phyloP scores from a whole-genome alignment of 306 rosid genomes.

The Medicago ruthenica region DNA sequence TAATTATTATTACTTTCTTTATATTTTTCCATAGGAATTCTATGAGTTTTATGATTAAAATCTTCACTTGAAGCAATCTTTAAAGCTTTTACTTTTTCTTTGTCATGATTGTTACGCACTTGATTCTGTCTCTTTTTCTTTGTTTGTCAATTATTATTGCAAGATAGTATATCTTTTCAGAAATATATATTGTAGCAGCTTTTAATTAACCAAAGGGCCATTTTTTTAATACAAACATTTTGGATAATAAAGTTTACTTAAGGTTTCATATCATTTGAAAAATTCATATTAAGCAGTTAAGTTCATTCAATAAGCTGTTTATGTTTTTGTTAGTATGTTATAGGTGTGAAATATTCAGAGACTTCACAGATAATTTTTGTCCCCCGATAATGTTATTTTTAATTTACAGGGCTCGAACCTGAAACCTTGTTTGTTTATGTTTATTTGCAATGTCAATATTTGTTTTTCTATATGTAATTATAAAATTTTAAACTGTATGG shows the following conservation, averaged over 20 bases:
- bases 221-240: background rate
- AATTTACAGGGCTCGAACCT: background rate
- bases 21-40: background rate
- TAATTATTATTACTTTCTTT: background rate
- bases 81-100: conserved; percentile 49
- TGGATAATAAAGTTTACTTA: background rate
- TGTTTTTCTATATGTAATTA: background rate
- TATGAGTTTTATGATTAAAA: background rate
- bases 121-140: conserved; percentile 43
- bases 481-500: background rate
- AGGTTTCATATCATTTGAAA: background rate
- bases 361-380: background rate
- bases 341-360: background rate
- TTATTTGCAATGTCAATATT: background rate
- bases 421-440: background rate
- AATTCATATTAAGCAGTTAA: conserved; percentile 1
- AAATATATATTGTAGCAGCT: conserved; percentile 43
- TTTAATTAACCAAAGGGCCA: conserved; percentile 41
- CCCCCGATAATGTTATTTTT: background rate
- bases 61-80: conserved; percentile 31
- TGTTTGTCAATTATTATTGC: conserved; percentile 8
- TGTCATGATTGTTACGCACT: conserved; percentile 31
- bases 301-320: background rate
- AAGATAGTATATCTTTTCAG: conserved; percentile 38
- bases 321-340: background rate